phyloP scores from a whole-genome alignment of 164 flowering plant genomes.

The Sedum album region DNA sequence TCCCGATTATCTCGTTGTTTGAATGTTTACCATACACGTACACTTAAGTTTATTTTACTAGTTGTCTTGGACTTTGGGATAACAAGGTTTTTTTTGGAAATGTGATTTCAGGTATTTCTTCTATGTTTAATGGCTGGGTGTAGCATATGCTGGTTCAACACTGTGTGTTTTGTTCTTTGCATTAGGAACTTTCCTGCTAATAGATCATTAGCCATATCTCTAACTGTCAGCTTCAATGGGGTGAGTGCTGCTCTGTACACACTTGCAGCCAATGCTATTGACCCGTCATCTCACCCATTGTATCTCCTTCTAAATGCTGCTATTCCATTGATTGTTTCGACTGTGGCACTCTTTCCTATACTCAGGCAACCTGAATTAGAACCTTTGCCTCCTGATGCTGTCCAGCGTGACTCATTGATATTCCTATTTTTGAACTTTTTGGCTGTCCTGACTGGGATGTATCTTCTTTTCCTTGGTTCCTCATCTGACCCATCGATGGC shows the following conservation, averaged over 20 bases:
- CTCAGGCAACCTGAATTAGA: conserved; percentile 56
- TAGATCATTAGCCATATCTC: conserved; percentile 64
- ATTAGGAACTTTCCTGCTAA: conserved; percentile 58
- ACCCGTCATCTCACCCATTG: conserved; percentile 29
- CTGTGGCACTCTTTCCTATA: conserved; percentile 59
- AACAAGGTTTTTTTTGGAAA: not conserved
- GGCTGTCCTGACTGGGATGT: conserved; percentile 63
- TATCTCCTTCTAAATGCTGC: conserved; percentile 74
- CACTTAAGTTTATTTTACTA: not conserved
- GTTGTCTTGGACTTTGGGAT: not conserved
- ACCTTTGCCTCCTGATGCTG: too few species aligned
- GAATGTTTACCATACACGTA: too few species aligned
- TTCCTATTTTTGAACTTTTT: conserved; percentile 54
- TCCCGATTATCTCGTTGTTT: too few species aligned
- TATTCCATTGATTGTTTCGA: conserved; percentile 59
- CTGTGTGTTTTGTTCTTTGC: too few species aligned
- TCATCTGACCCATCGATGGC: conserved; percentile 20
- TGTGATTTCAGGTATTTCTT: too few species aligned
- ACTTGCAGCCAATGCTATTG: conserved; percentile 53
- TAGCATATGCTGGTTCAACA: too few species aligned
- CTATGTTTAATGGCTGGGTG: too few species aligned
- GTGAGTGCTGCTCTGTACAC: conserved; percentile 80
- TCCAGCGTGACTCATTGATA: too few species aligned
- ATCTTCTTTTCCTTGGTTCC: too few species aligned
- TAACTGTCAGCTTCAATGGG: too few species aligned